Percentiles rank a stretch among this genome's conserved stretches.
Evolutionary conservation across 2,329 filamentous ascomycete species (phyloP).

Genomic region (Nigrospora oryzae): DNA sequence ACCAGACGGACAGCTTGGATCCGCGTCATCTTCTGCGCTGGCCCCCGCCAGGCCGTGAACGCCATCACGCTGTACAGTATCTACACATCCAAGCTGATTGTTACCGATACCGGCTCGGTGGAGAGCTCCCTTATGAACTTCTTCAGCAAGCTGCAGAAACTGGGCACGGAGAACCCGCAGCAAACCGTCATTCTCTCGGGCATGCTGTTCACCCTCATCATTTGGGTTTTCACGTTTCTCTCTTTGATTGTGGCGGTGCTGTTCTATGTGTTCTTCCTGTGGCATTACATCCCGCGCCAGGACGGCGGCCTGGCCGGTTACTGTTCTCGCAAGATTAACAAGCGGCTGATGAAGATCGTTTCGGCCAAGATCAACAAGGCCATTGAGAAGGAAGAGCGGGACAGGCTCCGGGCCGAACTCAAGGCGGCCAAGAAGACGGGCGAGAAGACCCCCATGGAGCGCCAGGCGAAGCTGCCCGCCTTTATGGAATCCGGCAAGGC

Average conservation of each 20-base stretch:
- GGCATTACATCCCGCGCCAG: slow-evolving; percentile 77
- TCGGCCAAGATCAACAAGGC: slow-evolving; percentile 82
- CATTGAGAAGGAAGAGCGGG: slow-evolving; percentile 66
- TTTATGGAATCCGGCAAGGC: slow-evolving; percentile 39
- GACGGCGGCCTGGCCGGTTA: slow-evolving; percentile 79
- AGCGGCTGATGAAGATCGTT: slow-evolving; percentile 75
- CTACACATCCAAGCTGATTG: slow-evolving; percentile 66
- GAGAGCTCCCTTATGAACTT: slow-evolving; percentile 64
- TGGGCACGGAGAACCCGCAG: slow-evolving; percentile 65
- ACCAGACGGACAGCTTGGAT: slow-evolving; percentile 57
- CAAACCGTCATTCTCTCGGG: slow-evolving; percentile 78
- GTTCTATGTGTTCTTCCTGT: slow-evolving; percentile 83
- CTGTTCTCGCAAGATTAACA: slow-evolving; percentile 87
- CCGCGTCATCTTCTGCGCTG: slow-evolving; percentile 82
- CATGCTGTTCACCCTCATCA: slow-evolving; percentile 85
- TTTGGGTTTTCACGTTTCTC: slow-evolving; percentile 79
- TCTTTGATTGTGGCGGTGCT: slow-evolving; percentile 66
- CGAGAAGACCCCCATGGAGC: slow-evolving; percentile 38
- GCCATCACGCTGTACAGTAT: slow-evolving; percentile 82
- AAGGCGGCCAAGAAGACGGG: slow-evolving; percentile 46
- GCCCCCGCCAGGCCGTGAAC: slow-evolving; percentile 86
- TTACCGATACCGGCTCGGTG: slow-evolving; percentile 39
- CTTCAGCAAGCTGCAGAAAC: slow-evolving; percentile 68
- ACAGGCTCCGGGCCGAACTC: slow-evolving; percentile 40
- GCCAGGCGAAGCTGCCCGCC: slow-evolving; percentile 61